phyloP scores from a whole-genome alignment of 2,329 filamentous ascomycete genomes.

The Zymoseptoria passerinii region DNA sequence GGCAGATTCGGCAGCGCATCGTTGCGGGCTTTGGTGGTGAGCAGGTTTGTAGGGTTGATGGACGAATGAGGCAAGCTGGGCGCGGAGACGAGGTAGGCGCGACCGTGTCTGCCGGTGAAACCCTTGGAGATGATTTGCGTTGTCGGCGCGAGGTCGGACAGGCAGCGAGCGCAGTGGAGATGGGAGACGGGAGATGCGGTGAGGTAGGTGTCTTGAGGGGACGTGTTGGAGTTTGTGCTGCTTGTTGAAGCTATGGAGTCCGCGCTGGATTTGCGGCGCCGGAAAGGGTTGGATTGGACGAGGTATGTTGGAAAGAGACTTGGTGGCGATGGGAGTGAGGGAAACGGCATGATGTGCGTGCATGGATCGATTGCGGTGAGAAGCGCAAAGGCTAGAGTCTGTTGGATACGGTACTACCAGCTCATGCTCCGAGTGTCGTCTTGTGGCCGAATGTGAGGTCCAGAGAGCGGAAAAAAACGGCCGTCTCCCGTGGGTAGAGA shows the following conservation, averaged over 20 bases:
- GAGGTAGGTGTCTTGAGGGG: slow-evolving; percentile 33
- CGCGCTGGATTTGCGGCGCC: slow-evolving; percentile 36
- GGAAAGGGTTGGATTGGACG: slow-evolving; percentile 42
- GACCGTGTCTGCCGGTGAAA: slow-evolving; percentile 57
- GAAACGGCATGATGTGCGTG: slow-evolving; percentile 19
- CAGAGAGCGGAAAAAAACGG: not conserved
- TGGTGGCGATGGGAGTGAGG: slow-evolving; percentile 25
- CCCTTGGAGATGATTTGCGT: slow-evolving; percentile 56
- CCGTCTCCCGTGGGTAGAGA: not conserved
- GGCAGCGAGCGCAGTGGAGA: slow-evolving; percentile 52
- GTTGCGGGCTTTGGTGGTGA: slow-evolving; percentile 20
- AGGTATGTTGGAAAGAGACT: slow-evolving; percentile 45
- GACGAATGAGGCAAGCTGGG: slow-evolving; percentile 28
- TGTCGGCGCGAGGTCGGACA: slow-evolving; percentile 50
- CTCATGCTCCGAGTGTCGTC: slow-evolving; percentile 1
- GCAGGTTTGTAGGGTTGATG: slow-evolving; percentile 12
- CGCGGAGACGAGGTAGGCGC: slow-evolving; percentile 54
- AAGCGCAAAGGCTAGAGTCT: not conserved
- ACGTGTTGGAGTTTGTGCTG: slow-evolving; percentile 11
- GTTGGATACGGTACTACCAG: slow-evolving; percentile 3
- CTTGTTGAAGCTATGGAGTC: slow-evolving; percentile 31
- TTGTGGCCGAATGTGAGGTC: not conserved
- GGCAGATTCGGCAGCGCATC: slow-evolving; percentile 39
- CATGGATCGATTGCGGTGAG: not conserved
- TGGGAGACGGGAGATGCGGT: slow-evolving; percentile 36